Base-by-base conservation (phyloP, 805 yeast genomes). In the Suhomyces prunicola region DNA sequence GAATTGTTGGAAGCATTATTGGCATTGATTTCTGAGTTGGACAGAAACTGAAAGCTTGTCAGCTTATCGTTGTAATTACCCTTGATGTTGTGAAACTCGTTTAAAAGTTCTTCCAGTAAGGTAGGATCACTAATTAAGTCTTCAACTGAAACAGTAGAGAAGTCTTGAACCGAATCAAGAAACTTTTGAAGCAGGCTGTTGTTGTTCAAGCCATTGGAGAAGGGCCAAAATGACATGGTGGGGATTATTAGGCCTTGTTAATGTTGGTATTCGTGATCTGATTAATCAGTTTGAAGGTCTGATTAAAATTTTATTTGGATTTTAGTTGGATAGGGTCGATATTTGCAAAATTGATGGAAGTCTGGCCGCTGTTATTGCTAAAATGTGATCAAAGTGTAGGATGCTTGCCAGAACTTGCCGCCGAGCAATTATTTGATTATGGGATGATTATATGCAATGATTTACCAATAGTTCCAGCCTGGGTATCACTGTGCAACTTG, bases 181-280 rank as follows among this genome's bases (percentile, higher is more conserved):
- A 70, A 72, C 63, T 71, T 72, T 58, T 70, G 79, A 51, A 75
- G 72, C 57, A 60, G 70, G 56, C 70, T 68, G 58, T 72, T 73
- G 61, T 53, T 68, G 60, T 66, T 66, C 56, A 70, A 61, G 15
- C 76, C 59, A 48, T 66, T 74, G 42, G 76, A 62, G 55, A 75
- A 75, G 35, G 80, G 80, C 80, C 80, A 75, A 55, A 75, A 75
- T 47, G 80, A 75, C 80, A 75, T 46, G 47, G 15, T 44, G 47
- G 48, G 8, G 31, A 29, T 24, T 46, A 10, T 27, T 45, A 29
- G 52, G 27, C 13, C 13, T 3, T 9, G 41, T 8, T 6, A 36
- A 17, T 15, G 7, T 17, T 17, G 13, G 13, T 12, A 12, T 2
- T 9, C 3, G 24, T 17, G 24, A 19, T 17, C 8, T 17, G 2